Percentiles rank a stretch among this genome's conserved stretches.
These are phyloP conservation scores for Malassezia pachydermatis DNA, from an alignment of 1,284 basidiomycete species.

Conservation along the genomic window DNA sequence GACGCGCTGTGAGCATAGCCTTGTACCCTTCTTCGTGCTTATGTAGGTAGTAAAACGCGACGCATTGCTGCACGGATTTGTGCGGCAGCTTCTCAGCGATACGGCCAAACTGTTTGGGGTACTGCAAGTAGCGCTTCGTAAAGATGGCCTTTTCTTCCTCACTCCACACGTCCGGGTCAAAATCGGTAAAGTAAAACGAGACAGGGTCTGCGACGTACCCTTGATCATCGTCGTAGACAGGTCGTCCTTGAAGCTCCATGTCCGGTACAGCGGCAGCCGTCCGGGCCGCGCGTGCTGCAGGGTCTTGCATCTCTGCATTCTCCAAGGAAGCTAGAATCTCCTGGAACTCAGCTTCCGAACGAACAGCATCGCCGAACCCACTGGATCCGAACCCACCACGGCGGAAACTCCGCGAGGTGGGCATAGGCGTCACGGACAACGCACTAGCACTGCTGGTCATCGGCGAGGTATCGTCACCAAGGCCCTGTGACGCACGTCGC, in stretches of 20 bases:
- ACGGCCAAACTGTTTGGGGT: constrained; percentile 83
- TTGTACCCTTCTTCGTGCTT: constrained; percentile 58
- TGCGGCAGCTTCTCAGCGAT: constrained; percentile 71
- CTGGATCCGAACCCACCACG: constrained; percentile 23
- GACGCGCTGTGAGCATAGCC: constrained; percentile 36
- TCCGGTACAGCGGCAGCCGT: constrained; percentile 87
- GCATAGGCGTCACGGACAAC: constrained; percentile 4
- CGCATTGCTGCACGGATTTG: constrained; percentile 80
- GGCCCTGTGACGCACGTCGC: constrained; percentile 18
- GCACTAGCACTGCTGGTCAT: not conserved
- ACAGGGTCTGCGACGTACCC: constrained; percentile 67
- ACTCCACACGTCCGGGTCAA: constrained; percentile 58
- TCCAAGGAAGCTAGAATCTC: constrained; percentile 87
- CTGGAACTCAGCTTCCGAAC: constrained; percentile 91
- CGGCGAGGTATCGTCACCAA: constrained; percentile 19
- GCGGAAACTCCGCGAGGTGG: constrained; percentile 5
- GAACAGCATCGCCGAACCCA: constrained; percentile 71
- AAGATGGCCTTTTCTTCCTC: constrained; percentile 72
- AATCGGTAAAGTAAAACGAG: constrained; percentile 53
- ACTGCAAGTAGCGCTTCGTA: constrained; percentile 67
- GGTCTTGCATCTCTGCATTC: constrained; percentile 82
- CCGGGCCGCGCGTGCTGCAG: constrained; percentile 69
- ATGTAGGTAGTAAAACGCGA: constrained; percentile 86
- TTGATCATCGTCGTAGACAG: constrained; percentile 71
- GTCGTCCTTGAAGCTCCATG: constrained; percentile 62